Evolutionary conservation across 495 filamentous ascomycete species (phyloP), one percentile per base, ranked within the genome.

Genomic region (Trypethelium eluteriae): DNA sequence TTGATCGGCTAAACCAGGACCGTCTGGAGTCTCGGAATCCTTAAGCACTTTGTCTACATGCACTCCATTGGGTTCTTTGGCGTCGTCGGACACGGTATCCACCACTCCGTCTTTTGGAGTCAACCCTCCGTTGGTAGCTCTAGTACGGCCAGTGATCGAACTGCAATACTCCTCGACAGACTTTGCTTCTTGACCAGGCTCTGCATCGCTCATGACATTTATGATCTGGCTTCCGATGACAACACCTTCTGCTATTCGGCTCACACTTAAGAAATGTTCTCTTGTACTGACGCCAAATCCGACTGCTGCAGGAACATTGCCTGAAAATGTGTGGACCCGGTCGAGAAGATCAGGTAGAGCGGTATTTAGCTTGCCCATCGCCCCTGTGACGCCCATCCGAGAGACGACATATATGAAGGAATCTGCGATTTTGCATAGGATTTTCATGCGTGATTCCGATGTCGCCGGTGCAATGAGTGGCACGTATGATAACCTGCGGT

Each of bases 371-470:
- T 83, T 86, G 38, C 93, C 92, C 0, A 88, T 88, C 32, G 91
- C 94, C 70, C 94, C 94, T 2, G 94, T 98, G 41, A 97, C 92
- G 68, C 94, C 94, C 91, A 97, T 96, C 68, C 93, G 84, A 2
- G 94, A 98, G 32, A 98, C 95, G 66, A 99, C 94, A 76, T 99
- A 99, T 78, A 99, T 95, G 81, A 99, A 99, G 9, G 92, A 96
- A 78, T 98, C 93, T 71, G 95, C 94, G 62, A 99, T 95, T 77
- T 90, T 87, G 84, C 94, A 99, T 34, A 99, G 86, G 3, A 96
- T 80, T 78, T 92, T 92, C 91, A 98, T 93, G 65, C 94, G 90
- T 57, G 84, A 76, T 65, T 94, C 89, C n/a, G 92, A 93, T 1
- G 94, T 97, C 2, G 93, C 86, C 32, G 94, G 94, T 14, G 94